Percentiles rank a stretch among this genome's conserved stretches.
Conservation (phyloP, 306 rosid genomes). For the Quercus parvula region DNA sequence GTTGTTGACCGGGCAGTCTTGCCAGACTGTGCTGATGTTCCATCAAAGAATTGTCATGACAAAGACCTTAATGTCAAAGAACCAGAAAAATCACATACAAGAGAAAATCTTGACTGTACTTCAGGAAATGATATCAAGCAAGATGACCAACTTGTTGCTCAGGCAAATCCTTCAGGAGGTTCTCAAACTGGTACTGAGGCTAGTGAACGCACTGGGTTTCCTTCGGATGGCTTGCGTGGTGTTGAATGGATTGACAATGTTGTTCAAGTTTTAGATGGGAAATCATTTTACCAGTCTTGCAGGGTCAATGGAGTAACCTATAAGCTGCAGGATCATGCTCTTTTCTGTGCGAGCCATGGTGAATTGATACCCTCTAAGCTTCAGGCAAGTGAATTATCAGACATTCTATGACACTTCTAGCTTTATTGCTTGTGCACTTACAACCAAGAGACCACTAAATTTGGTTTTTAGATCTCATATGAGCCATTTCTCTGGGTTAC, state of each 20-base stretch:
- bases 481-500: background rate
- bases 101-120: constrained; percentile 33
- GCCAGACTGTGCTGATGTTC: constrained; percentile 33
- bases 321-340: constrained; percentile 67
- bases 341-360: constrained; percentile 54
- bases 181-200: constrained; percentile 43
- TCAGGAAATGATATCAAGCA: constrained; percentile 42
- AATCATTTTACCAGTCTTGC: constrained; percentile 62
- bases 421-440: constrained; percentile 17
- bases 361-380: constrained; percentile 69
- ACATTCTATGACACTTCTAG: constrained; percentile 15
- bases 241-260: constrained; percentile 78
- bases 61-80: constrained; percentile 14
- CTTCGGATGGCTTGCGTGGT: constrained; percentile 44
- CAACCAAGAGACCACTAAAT: background rate
- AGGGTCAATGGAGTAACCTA: constrained; percentile 61
- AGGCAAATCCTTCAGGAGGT: constrained; percentile 37
- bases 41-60: constrained; percentile 31
- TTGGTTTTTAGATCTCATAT: constrained; percentile 6
- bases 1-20: constrained; percentile 33
- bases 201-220: constrained; percentile 32
- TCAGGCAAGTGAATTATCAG: constrained; percentile 61
- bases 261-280: constrained; percentile 41
- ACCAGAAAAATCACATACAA: constrained; percentile 34
- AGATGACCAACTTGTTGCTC: constrained; percentile 44